Percentiles rank a stretch among this genome's conserved stretches.
Evolutionary conservation across 352 stramenopile species (phyloP).

Genomic region (Globisporangium spiculum): DNA sequence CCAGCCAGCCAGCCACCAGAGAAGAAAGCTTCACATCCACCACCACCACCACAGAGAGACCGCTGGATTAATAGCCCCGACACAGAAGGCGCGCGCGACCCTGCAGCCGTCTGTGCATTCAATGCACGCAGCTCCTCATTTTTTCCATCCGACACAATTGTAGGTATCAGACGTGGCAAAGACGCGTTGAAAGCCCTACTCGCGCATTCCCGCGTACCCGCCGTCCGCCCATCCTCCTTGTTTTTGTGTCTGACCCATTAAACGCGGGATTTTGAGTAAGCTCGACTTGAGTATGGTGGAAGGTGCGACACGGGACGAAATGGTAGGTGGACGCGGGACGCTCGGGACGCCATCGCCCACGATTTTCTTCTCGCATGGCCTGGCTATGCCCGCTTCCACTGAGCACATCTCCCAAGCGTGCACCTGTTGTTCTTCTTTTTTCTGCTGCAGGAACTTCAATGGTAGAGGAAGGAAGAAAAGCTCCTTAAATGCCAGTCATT

Average conservation of each 20-base stretch:
- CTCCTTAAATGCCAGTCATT: not conserved
- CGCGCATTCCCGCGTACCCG: slow-evolving; percentile 7
- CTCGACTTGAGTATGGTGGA: not conserved
- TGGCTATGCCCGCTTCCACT: not conserved
- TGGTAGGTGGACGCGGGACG: not conserved
- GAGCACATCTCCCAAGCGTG: not conserved
- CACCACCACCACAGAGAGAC: not conserved
- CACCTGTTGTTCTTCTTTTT: slow-evolving; percentile 4
- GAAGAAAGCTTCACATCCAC: not conserved
- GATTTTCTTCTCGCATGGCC: not conserved
- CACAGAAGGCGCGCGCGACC: not conserved
- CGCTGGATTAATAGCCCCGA: not conserved
- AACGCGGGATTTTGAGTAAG: not conserved
- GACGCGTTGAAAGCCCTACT: not conserved
- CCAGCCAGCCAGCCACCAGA: too few relatives aligned
- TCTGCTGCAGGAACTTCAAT: slow-evolving; percentile 8
- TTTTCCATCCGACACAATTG: not conserved
- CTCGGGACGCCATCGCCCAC: not conserved
- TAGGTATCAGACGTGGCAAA: slow-evolving; percentile 6
- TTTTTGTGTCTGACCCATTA: not conserved
- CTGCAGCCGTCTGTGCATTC: slow-evolving; percentile 1
- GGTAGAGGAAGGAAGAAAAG: too few relatives aligned
- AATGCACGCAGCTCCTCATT: slow-evolving; percentile 2
- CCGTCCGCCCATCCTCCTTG: not conserved
- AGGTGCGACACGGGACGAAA: not conserved